Conservation (phyloP, 768 basidiomycete genomes). For the Termitomyces heimii region DNA sequence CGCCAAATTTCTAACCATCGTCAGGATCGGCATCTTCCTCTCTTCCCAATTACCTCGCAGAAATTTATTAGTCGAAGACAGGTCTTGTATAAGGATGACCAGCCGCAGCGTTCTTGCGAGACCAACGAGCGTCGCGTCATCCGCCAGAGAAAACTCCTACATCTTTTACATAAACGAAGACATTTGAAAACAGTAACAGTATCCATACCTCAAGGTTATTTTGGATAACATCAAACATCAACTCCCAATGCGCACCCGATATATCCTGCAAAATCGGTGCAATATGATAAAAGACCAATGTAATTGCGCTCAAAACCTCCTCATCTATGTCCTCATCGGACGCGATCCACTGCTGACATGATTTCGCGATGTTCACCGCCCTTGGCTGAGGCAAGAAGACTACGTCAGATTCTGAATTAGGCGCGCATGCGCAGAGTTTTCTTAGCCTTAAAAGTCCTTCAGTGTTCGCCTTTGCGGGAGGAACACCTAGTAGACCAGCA, state of each 20-base stretch:
- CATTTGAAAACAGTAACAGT: background rate
- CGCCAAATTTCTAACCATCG: slow-evolving; percentile 56
- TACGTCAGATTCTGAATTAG: slow-evolving; percentile 70
- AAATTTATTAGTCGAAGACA: slow-evolving; percentile 65
- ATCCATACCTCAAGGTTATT: slow-evolving; percentile 75
- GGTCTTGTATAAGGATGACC: slow-evolving; percentile 61
- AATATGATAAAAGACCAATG: slow-evolving; percentile 65
- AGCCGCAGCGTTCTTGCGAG: slow-evolving; percentile 70
- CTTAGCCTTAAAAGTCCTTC: slow-evolving; percentile 68
- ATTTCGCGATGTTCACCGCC: slow-evolving; percentile 82
- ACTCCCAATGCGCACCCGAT: slow-evolving; percentile 86
- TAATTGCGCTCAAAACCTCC: slow-evolving; percentile 74
- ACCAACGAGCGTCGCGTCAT: slow-evolving; percentile 50
- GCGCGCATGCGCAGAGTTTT: slow-evolving; percentile 66
- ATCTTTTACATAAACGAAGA: background rate
- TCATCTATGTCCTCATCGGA: slow-evolving; percentile 63
- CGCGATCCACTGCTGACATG: slow-evolving; percentile 77
- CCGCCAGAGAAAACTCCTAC: slow-evolving; percentile 58
- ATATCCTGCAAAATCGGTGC: slow-evolving; percentile 87
- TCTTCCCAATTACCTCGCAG: slow-evolving; percentile 67
- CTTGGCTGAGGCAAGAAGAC: slow-evolving; percentile 82
- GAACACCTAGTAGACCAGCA: slow-evolving; percentile 67
- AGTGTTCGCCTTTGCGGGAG: slow-evolving; percentile 52
- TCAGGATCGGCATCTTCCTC: slow-evolving; percentile 45
- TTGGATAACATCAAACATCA: slow-evolving; percentile 86